phyloP scores from a whole-genome alignment of 2,329 filamentous ascomycete genomes.

The Dryadomyces quercus-mongolicae region DNA sequence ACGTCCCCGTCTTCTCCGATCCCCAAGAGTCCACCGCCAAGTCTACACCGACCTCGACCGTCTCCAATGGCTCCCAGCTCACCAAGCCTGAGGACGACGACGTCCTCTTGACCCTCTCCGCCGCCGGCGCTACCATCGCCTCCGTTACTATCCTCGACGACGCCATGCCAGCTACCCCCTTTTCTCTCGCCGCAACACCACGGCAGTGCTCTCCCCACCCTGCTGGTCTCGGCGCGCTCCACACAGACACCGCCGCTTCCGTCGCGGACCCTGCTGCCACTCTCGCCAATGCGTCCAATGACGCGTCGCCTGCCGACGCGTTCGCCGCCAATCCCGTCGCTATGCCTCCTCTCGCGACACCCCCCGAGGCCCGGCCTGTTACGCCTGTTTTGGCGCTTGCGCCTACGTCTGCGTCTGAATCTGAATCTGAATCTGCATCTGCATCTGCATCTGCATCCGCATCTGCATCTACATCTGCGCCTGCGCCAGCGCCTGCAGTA shows the following conservation, averaged over 20 bases:
- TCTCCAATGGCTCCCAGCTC: slow-evolving; percentile 4
- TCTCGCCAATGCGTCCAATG: not conserved
- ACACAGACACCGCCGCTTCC: not conserved
- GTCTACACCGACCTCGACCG: slow-evolving; percentile 6
- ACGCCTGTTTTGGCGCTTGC: not conserved
- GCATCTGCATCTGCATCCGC: not conserved
- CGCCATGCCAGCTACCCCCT: not conserved
- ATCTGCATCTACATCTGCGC: not conserved
- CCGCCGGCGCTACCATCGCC: slow-evolving; percentile 4
- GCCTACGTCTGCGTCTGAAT: not conserved
- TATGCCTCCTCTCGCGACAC: not conserved
- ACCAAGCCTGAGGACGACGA: slow-evolving; percentile 5
- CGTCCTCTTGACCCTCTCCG: not conserved
- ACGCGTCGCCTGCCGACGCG: not conserved
- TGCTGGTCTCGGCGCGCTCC: not conserved
- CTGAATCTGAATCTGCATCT: no score
- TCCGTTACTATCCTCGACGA: slow-evolving; percentile 4
- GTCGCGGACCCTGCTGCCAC: not conserved
- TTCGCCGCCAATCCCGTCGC: not conserved
- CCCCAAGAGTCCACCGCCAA: slow-evolving; percentile 5
- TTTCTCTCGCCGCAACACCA: not conserved
- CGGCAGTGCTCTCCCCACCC: not conserved
- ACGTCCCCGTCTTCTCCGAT: slow-evolving; percentile 5
- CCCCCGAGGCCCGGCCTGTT: not conserved
- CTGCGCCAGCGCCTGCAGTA: not conserved